These are phyloP conservation scores for Akebia trifoliata DNA, from an alignment of 164 flowering plant species.

Conservation along the genomic window DNA sequence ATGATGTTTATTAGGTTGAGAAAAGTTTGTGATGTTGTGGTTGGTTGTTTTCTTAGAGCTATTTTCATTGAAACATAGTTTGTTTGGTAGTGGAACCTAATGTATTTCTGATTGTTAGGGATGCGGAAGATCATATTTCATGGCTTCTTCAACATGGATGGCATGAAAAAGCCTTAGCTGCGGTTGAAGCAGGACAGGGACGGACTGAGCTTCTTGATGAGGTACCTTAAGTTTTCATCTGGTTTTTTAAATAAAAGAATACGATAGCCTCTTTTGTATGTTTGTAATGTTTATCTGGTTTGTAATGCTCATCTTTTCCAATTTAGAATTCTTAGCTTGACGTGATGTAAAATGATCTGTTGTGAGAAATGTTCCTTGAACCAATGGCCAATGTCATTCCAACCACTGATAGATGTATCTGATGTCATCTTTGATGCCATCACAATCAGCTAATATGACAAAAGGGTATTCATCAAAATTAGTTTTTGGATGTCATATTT, in stretches of 20 bases:
- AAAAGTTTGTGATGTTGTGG: not conserved
- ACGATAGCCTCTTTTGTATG: not conserved
- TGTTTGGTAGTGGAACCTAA: not conserved
- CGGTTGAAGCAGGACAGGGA: constrained; percentile 93
- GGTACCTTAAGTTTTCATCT: constrained; percentile 33
- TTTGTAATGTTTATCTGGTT: not conserved
- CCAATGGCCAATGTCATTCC: not conserved
- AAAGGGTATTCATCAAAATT: too few relatives aligned
- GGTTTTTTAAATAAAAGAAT: not conserved
- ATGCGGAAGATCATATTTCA: constrained; percentile 94
- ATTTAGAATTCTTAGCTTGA: not conserved
- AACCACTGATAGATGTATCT: not conserved
- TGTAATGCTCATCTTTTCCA: too few relatives aligned
- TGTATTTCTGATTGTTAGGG: constrained; percentile 42
- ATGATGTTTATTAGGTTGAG: not conserved
- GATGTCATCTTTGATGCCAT: not conserved
- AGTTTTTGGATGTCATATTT: too few relatives aligned
- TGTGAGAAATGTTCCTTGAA: not conserved
- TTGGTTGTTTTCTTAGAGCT: constrained; percentile 2
- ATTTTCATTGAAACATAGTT: not conserved
- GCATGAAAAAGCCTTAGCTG: constrained; percentile 96
- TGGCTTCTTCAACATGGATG: constrained; percentile 99
- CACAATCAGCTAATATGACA: too few relatives aligned
- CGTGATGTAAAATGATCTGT: constrained; percentile 4
- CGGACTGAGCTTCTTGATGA: constrained; percentile 88